Evolutionary conservation across 2,329 filamentous ascomycete genomes (phyloP).

Genomic region (Xylaria arbuscula): DNA sequence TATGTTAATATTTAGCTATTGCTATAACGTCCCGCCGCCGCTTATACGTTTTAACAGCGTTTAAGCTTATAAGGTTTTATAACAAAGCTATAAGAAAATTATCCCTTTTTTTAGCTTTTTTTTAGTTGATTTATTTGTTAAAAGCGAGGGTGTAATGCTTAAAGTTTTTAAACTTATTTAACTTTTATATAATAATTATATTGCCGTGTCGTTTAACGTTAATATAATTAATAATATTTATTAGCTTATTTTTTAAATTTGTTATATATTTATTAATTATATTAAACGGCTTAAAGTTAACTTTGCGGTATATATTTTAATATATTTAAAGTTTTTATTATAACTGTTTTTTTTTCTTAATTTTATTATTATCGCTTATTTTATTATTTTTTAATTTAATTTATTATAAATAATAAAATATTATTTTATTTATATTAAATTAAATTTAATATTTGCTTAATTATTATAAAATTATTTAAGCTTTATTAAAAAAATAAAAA

Average conservation of each 20-base stretch:
- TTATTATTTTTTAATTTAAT: not conserved
- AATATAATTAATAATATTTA: conserved; percentile 9
- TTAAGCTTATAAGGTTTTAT: not conserved
- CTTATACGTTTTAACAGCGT: conserved; percentile 2
- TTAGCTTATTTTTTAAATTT: conserved; percentile 4
- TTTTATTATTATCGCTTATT: conserved; percentile 1
- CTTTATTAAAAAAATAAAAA: conserved; percentile 7
- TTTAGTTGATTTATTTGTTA: not conserved
- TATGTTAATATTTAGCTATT: too few species aligned
- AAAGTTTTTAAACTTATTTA: conserved; percentile 1
- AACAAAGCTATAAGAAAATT: not conserved
- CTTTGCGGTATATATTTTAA: not conserved
- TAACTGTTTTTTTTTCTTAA: not conserved
- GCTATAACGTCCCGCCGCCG: too few species aligned
- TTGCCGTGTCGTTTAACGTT: not conserved
- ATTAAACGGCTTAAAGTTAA: not conserved
- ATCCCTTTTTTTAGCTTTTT: conserved; percentile 1
- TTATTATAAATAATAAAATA: conserved; percentile 5
- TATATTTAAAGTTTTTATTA: conserved; percentile 2
- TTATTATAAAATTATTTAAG: conserved; percentile 3
- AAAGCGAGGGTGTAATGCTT: not conserved
- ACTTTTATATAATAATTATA: not conserved
- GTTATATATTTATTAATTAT: not conserved
- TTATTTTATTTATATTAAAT: conserved; percentile 3
- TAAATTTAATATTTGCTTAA: conserved; percentile 8